Evolutionary conservation across 768 basidiomycete genomes (phyloP).

Genomic region (Auriscalpium microsporum): DNA sequence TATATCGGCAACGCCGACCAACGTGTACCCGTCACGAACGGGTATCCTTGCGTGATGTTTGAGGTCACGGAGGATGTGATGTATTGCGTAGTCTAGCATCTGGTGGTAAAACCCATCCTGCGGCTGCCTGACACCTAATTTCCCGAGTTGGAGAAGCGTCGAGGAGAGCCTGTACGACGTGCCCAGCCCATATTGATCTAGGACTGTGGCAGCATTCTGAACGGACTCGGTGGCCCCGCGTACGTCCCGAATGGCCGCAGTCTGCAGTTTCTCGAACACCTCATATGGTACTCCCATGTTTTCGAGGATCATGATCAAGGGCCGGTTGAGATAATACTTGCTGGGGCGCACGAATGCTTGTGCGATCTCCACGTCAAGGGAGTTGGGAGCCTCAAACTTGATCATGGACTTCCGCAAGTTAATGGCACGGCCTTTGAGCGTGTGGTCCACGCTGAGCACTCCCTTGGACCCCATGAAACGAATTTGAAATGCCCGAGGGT

Average conservation of each 20-base stretch:
- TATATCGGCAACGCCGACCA: slow-evolving; percentile 68
- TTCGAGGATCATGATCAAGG: slow-evolving; percentile 57
- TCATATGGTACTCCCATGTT: slow-evolving; percentile 49
- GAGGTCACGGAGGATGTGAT: slow-evolving; percentile 58
- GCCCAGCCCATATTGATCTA: slow-evolving; percentile 53
- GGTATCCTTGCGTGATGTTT: slow-evolving; percentile 63
- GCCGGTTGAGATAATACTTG: slow-evolving; percentile 49
- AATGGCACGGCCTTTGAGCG: slow-evolving; percentile 39
- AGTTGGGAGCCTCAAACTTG: slow-evolving; percentile 50
- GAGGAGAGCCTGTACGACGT: slow-evolving; percentile 47
- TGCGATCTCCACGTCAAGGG: slow-evolving; percentile 52
- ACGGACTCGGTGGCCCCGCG: slow-evolving; percentile 35
- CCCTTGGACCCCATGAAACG: slow-evolving; percentile 61
- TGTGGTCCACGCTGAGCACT: slow-evolving; percentile 52
- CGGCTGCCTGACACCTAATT: slow-evolving; percentile 34
- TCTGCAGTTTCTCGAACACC: slow-evolving; percentile 47
- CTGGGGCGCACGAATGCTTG: slow-evolving; percentile 54
- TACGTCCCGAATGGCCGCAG: slow-evolving; percentile 41
- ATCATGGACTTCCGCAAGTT: slow-evolving; percentile 54
- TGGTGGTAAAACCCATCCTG: slow-evolving; percentile 42
- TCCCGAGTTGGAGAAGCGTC: slow-evolving; percentile 39
- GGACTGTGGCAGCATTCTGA: slow-evolving; percentile 34
- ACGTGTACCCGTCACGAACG: slow-evolving; percentile 50
- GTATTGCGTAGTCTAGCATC: slow-evolving; percentile 43
- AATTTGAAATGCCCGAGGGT: slow-evolving; percentile 49